Evolutionary conservation across 495 filamentous ascomycete species (phyloP).

Genomic region (Arthonia radiata): DNA sequence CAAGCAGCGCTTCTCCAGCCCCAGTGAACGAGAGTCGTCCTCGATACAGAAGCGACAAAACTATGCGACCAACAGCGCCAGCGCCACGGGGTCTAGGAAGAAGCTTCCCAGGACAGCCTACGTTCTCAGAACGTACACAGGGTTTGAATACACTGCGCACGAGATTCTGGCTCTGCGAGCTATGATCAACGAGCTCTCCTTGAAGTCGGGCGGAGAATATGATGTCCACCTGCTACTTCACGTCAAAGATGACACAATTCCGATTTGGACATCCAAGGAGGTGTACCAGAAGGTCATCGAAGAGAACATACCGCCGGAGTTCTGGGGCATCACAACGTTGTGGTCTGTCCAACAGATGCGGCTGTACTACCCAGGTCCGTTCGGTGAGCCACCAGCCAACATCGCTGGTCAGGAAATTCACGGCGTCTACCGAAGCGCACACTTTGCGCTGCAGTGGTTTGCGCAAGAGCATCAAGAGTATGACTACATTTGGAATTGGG

Average conservation of each 20-base stretch:
- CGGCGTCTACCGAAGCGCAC: conserved; percentile 72
- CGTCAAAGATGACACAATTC: conserved; percentile 26
- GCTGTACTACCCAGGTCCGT: conserved; percentile 20
- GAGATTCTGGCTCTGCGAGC: conserved; percentile 22
- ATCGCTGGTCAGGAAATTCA: too few species aligned
- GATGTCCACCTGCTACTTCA: conserved; percentile 33
- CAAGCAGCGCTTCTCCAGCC: conserved; percentile 12
- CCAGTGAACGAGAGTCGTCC: conserved; percentile 1
- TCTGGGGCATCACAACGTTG: conserved; percentile 27
- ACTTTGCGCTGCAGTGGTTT: conserved; percentile 88
- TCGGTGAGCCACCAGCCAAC: too few species aligned
- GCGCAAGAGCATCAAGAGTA: conserved; percentile 77
- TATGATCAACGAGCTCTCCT: conserved; percentile 26
- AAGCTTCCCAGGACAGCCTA: conserved; percentile 13
- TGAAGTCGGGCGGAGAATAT: conserved; percentile 31
- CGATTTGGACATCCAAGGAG: conserved; percentile 25
- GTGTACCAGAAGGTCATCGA: conserved; percentile 23
- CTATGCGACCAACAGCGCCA: conserved; percentile 9
- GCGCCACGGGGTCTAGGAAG: too few species aligned
- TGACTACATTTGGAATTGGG: conserved; percentile 96
- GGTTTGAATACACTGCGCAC: conserved; percentile 13
- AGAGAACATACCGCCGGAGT: conserved; percentile 27
- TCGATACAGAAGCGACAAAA: not conserved
- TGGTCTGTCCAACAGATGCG: conserved; percentile 26
- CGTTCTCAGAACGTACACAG: conserved; percentile 17